These are phyloP conservation scores for Acidiella bohemica DNA, from an alignment of 495 filamentous ascomycete genomes.

Conservation along the genomic window DNA sequence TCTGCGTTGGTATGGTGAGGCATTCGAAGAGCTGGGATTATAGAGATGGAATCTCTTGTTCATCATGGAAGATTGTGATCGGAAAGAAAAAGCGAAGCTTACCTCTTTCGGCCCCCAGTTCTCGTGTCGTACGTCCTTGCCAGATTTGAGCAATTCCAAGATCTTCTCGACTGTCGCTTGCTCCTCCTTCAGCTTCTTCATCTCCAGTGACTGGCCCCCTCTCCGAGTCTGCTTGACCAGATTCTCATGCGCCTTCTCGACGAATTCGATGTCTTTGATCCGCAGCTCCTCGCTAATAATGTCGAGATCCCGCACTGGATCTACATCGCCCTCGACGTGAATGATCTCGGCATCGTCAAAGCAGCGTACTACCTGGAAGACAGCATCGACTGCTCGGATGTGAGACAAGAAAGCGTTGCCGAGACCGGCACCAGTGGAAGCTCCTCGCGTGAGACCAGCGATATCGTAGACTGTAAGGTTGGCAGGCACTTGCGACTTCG, in stretches of 20 bases:
- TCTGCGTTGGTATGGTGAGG: constrained; percentile 55
- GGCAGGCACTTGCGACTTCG: constrained; percentile 88
- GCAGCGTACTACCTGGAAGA: constrained; percentile 97
- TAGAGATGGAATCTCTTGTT: constrained; percentile 92
- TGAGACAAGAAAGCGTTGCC: constrained; percentile 98
- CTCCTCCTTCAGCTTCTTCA: constrained; percentile 94
- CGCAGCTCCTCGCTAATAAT: constrained; percentile 96
- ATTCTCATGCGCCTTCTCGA: constrained; percentile 82
- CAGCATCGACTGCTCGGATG: constrained; percentile 97
- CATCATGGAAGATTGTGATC: constrained; percentile 54
- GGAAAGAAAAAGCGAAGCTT: constrained; percentile 30
- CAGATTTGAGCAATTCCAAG: constrained; percentile 62
- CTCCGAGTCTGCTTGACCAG: constrained; percentile 83
- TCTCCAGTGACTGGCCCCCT: constrained; percentile 91
- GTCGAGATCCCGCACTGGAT: constrained; percentile 81
- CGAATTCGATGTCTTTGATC: constrained; percentile 98
- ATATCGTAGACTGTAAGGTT: constrained; percentile 99
- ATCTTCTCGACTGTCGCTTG: constrained; percentile 86
- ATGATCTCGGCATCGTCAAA: constrained; percentile 99
- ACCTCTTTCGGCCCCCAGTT: constrained; percentile 94
- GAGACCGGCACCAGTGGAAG: constrained; percentile 92
- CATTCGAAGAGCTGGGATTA: constrained; percentile 99
- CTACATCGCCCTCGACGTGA: constrained; percentile 96
- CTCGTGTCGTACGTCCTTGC: constrained; percentile 84
- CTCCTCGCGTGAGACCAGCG: constrained; percentile 88